These are phyloP conservation scores for Pythium utonaiense DNA, from an alignment of 352 stramenopile species.

Conservation along the genomic window DNA sequence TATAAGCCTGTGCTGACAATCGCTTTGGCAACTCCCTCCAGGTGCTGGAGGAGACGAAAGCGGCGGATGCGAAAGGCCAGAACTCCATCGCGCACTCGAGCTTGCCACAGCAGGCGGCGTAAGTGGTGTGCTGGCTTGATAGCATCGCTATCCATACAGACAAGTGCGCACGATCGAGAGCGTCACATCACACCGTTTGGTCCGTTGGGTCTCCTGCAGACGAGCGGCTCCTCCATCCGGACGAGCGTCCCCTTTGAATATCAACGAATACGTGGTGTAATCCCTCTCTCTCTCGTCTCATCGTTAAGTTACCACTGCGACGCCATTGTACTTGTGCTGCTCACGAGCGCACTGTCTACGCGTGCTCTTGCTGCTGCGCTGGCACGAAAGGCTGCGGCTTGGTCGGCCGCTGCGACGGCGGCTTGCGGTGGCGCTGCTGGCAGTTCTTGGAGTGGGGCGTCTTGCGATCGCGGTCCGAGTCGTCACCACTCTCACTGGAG, in stretches of 20 bases:
- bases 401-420: slow-evolving; percentile 23
- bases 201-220: neutral
- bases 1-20: neutral
- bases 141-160: neutral
- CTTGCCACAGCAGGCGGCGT: neutral
- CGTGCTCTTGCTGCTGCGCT: neutral
- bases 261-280: neutral
- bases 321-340: neutral
- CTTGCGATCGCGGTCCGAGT: slow-evolving; percentile 52
- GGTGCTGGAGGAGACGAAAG: slow-evolving; percentile 37
- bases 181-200: neutral
- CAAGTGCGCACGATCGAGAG: too few relatives aligned
- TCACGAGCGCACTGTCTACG: neutral
- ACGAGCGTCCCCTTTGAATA: neutral
- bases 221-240: neutral
- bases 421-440: slow-evolving; percentile 25
- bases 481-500: slow-evolving; percentile 87
- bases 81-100: neutral
- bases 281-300: neutral
- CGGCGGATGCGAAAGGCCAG: slow-evolving; percentile 10
- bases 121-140: neutral
- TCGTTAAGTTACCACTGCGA: neutral
- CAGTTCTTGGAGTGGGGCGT: slow-evolving; percentile 16
- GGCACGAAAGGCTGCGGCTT: slow-evolving; percentile 19
- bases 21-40: neutral